Conservation (phyloP, 73 alveolate genomes). For the Paramecium octaurelia region DNA sequence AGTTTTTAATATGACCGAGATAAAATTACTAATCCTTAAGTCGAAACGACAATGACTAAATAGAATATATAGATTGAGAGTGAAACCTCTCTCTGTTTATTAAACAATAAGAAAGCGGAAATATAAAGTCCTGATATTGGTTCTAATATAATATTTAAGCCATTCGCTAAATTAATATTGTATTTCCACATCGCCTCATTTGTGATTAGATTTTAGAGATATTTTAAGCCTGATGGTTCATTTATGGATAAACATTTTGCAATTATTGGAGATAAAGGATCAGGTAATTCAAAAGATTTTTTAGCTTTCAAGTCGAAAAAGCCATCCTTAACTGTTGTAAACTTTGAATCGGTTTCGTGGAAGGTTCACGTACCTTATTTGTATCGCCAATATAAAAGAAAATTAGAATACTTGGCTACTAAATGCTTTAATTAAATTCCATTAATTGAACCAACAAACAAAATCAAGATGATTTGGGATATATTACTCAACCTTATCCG, state of each 20-base stretch:
- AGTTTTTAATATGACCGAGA: slow-evolving; percentile 27
- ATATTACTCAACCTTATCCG: neutral
- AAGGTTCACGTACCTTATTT: neutral
- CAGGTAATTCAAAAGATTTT: slow-evolving; percentile 24
- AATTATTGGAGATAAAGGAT: neutral
- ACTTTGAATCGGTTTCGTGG: neutral
- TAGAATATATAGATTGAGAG: neutral
- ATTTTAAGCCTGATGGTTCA: slow-evolving; percentile 8
- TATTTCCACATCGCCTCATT: slow-evolving; percentile 1
- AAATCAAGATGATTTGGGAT: slow-evolving; percentile 34
- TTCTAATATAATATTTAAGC: neutral
- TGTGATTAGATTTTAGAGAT: neutral
- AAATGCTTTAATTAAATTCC: slow-evolving; percentile 35
- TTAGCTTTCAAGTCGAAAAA: neutral
- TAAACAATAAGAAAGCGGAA: neutral
- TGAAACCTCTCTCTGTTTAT: neutral
- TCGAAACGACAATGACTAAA: neutral
- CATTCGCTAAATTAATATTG: neutral
- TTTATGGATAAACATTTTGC: slow-evolving; percentile 1
- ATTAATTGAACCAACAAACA: neutral
- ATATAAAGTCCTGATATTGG: neutral
- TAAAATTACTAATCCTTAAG: slow-evolving; percentile 15
- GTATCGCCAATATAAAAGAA: neutral
- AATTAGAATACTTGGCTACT: neutral
- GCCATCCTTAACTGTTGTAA: neutral